phyloP scores from a whole-genome alignment of 345 rosid genomes.

The Eucalyptus polyanthemos region DNA sequence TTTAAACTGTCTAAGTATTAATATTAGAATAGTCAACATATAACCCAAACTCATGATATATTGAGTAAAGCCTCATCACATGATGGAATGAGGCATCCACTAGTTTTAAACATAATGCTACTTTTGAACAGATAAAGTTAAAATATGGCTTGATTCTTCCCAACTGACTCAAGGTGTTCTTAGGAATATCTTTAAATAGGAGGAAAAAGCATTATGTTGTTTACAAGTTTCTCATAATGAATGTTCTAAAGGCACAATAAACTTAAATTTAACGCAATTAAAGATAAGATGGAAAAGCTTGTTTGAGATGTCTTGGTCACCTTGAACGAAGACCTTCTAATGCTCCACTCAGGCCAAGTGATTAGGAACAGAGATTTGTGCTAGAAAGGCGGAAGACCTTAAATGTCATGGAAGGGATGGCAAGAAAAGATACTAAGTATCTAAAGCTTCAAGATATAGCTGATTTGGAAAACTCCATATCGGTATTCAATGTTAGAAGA shows the following conservation, averaged over 20 bases:
- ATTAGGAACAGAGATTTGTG: not conserved
- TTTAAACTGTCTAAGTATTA: not conserved
- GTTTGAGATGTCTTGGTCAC: not conserved
- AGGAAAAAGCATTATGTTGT: not conserved
- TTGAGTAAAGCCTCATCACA: not conserved
- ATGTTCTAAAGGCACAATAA: not conserved
- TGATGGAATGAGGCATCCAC: not conserved
- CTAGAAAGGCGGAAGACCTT: not conserved
- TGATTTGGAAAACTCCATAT: not conserved
- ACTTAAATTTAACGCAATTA: not conserved
- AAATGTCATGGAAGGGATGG: not conserved
- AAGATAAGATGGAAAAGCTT: not conserved
- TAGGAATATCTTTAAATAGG: not conserved
- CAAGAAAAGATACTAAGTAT: not conserved
- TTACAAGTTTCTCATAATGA: not conserved
- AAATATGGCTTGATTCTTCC: not conserved
- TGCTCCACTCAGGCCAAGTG: not conserved
- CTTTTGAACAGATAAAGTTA: not conserved
- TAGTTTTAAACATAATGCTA: not conserved
- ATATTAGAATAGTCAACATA: not conserved
- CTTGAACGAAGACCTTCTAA: not conserved
- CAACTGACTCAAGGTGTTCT: not conserved
- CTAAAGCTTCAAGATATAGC: not conserved
- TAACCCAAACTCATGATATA: not conserved
- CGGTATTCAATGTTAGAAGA: not conserved